Evolutionary conservation across 805 yeast species (phyloP), one percentile per base, ranked within the genome.

Genomic region (Hyphopichia homilentoma): DNA sequence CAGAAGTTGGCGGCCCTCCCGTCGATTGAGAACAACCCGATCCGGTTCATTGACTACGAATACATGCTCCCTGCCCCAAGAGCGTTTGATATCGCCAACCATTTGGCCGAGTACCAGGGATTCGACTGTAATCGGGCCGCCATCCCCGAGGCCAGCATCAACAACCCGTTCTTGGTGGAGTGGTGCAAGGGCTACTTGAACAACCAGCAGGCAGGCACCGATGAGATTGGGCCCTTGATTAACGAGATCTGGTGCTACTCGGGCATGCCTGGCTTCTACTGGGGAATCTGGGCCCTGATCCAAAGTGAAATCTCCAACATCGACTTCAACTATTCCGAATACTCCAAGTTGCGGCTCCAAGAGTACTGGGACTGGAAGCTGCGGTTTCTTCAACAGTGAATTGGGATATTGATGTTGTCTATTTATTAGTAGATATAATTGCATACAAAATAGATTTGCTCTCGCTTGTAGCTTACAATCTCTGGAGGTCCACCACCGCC

Each of bases 271-370:
- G 93, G 90, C 1, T 80, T 83, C 47, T 83, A 81, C 52, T 83
- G 93, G 93, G 89, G 90, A 1, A 70, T 84, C 7, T 83, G 93
- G 93, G 77, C 88, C 2, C 80, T 79, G 38, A 83, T 84, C 33
- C 93, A 83, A 54, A 68, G 81, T 38, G 70, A 70, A 34, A 74
- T 79, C 15, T 79, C 87, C 2, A 69, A 75, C 18, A 82, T 83
- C 29, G 90, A 84, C 44, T 83, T 83, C 52, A 81, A 81, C 48
- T 83, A 84, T 50, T 67, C 73, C 4, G 61, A 66, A 7, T 83
- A 84, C 48, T 76, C 84, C 2, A 65, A 66, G 26, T 59, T 65
- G 32, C 63, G 93, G 37, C 62, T 84, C 30, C 66, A 68, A 20
- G 93, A 83, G 53, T 83, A 83, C 45, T 77, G 80, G 75, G 61